Base-by-base conservation (phyloP, 164 flowering plant genomes). In the Vitis labrusca region DNA sequence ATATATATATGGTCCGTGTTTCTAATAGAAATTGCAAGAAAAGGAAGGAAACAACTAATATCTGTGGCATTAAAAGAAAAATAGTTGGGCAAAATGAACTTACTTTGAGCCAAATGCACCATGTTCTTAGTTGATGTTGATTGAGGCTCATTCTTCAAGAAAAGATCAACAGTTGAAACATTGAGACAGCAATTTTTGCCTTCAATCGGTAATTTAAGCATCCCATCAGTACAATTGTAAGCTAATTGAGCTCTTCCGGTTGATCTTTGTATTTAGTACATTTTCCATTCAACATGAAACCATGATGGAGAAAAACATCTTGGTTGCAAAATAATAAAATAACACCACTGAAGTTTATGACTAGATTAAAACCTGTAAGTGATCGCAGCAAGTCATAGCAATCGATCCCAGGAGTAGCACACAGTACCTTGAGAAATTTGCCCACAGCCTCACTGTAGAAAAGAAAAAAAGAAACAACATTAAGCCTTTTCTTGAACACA, bases 31-130 rank as follows among this genome's bases (percentile, higher is more conserved):
- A 37, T 37, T 37, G 44, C 44, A 30, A 9, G 19, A 56, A n/a
- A 56, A 56, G 10, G 23, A 56, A 56, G 11, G 19, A 56, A 16
- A 19, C 59, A 56, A 56, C 2, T n/a, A 9, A 44, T 44, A 2
- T 1, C 10, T 8, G 30, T 16, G 12, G 48, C 5, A 8, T 9
- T 49, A 37, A 7, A 8, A 30, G 48, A 47, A 48, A 10, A 19
- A 17, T 32, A 13, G 23, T 53, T 19, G 55, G 59, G 27, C 17
- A 0, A 13, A 32, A 47, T 10, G n/a, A 66, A 78, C 90, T 77
- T 84, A 89, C 93, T 91, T 61, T 91, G 96, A 70, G 90, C 73
- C 59, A 89, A 67, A 76, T 91, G 96, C 8, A 91, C 84, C 93
- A 91, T 54, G 81, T 85, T 91, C 85, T 86, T 91, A 8, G 86